phyloP scores from a whole-genome alignment of 129 eudicot genomes.

The Tagetes patula region DNA sequence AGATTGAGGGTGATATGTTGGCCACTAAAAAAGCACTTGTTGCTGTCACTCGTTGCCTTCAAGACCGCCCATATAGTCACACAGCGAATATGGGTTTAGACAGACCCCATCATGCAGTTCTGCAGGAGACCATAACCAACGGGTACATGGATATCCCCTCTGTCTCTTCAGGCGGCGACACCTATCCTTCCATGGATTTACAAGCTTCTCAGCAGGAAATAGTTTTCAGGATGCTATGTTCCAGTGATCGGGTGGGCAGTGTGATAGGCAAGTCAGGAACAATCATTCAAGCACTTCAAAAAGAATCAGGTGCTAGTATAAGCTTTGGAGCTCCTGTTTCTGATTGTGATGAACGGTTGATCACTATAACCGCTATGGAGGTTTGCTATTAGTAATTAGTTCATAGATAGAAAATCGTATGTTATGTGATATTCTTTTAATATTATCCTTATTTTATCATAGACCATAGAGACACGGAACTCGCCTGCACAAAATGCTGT shows the following conservation, averaged over 20 bases:
- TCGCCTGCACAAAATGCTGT: slow-evolving; percentile 81
- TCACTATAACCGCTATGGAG: slow-evolving; percentile 67
- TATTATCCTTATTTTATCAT: slow-evolving; percentile 23
- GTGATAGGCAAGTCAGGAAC: slow-evolving; percentile 79
- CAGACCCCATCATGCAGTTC: slow-evolving; percentile 39
- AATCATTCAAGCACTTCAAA: slow-evolving; percentile 51
- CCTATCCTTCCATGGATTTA: slow-evolving; percentile 30
- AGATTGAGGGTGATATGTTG: slow-evolving; percentile 73
- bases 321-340: slow-evolving; percentile 46
- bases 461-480: slow-evolving; percentile 56
- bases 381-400: slow-evolving; percentile 36
- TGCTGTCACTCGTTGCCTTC: slow-evolving; percentile 65
- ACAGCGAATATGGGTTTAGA: slow-evolving; percentile 30
- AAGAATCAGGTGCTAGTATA: slow-evolving; percentile 66
- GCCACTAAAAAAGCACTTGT: slow-evolving; percentile 78
- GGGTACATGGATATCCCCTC: slow-evolving; percentile 30
- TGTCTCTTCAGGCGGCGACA: slow-evolving; percentile 35
- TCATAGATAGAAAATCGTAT: slow-evolving; percentile 3
- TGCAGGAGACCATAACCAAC: slow-evolving; percentile 37
- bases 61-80: slow-evolving; percentile 53
- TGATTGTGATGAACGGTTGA: slow-evolving; percentile 64
- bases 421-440: neutral
- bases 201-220: slow-evolving; percentile 47
- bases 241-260: slow-evolving; percentile 64
- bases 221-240: slow-evolving; percentile 59